Percentiles rank a stretch among this genome's conserved stretches.
Conservation (phyloP, 768 basidiomycete genomes). For the Leccinum arenicola region DNA sequence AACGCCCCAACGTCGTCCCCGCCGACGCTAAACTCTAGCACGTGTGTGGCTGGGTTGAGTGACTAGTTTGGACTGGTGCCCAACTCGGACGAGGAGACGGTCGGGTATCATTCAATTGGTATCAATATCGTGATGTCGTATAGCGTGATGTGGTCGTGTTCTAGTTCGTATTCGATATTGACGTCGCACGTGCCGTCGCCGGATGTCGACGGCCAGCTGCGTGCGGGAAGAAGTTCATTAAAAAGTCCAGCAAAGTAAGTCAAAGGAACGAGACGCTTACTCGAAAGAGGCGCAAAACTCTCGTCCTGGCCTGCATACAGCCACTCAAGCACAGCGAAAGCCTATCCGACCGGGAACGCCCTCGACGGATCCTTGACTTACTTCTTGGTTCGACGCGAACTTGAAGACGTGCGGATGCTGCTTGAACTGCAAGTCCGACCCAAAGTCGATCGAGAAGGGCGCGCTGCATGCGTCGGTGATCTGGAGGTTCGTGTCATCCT, state of each 20-base stretch:
- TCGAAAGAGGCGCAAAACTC: conserved; percentile 65
- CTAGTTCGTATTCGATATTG: conserved; percentile 96
- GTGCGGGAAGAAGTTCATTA: too few species aligned
- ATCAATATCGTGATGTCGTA: conserved; percentile 88
- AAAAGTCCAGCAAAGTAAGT: background rate
- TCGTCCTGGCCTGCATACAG: conserved; percentile 89
- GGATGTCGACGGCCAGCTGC: conserved; percentile 81
- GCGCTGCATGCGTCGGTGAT: conserved; percentile 75
- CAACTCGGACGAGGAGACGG: conserved; percentile 44
- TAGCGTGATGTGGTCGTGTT: conserved; percentile 75
- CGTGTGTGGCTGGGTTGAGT: conserved; percentile 74
- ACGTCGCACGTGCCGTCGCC: conserved; percentile 93
- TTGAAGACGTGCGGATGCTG: conserved; percentile 95
- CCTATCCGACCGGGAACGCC: conserved; percentile 85
- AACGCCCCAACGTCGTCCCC: conserved; percentile 82
- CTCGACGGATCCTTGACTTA: conserved; percentile 78
- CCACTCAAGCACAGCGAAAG: conserved; percentile 90
- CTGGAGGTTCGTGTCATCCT: conserved; percentile 91
- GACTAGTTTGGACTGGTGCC: conserved; percentile 71
- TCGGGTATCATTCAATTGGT: conserved; percentile 83
- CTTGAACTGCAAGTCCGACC: conserved; percentile 85
- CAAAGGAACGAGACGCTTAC: conserved; percentile 45
- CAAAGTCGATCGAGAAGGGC: conserved; percentile 54
- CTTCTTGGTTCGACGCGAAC: conserved; percentile 63
- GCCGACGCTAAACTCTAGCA: conserved; percentile 81